Percentiles rank a stretch among this genome's conserved stretches.
Conservation (phyloP, 345 rosid genomes). For the Lepidium sativum region DNA sequence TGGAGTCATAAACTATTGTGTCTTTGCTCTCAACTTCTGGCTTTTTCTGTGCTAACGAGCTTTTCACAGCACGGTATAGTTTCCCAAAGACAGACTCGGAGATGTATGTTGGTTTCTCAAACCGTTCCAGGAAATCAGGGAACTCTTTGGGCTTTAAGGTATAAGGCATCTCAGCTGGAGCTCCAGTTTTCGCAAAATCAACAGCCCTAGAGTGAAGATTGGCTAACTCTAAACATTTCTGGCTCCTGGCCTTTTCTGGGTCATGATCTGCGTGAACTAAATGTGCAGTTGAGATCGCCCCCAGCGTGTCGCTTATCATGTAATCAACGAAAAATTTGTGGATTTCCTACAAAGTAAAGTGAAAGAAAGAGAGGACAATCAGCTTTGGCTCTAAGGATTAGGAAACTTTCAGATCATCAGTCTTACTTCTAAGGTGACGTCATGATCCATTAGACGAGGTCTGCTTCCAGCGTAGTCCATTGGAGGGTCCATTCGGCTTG, state of each 20-base stretch:
- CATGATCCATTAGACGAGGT: slow-evolving; percentile 80
- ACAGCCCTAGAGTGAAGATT: slow-evolving; percentile 89
- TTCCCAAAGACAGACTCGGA: slow-evolving; percentile 66
- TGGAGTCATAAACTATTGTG: slow-evolving; percentile 47
- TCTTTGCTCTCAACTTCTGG: slow-evolving; percentile 31
- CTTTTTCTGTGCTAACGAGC: slow-evolving; percentile 20
- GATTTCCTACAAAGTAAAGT: slow-evolving; percentile 60
- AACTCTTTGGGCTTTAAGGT: slow-evolving; percentile 68
- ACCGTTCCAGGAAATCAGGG: slow-evolving; percentile 90
- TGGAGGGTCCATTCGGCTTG: slow-evolving; percentile 56
- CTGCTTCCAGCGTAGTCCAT: slow-evolving; percentile 80
- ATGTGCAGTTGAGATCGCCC: slow-evolving; percentile 91
- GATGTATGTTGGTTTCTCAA: slow-evolving; percentile 46
- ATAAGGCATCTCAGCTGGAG: slow-evolving; percentile 88
- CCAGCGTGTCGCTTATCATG: slow-evolving; percentile 84
- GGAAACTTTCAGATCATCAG: neutral
- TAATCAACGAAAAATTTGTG: slow-evolving; percentile 75
- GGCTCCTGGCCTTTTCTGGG: slow-evolving; percentile 61
- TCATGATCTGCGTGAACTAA: slow-evolving; percentile 79
- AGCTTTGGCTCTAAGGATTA: slow-evolving; percentile 4
- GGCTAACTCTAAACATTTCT: slow-evolving; percentile 70
- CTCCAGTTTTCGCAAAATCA: slow-evolving; percentile 92
- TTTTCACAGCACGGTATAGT: slow-evolving; percentile 54
- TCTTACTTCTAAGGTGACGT: slow-evolving; percentile 69
- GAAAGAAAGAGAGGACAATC: neutral